Base-by-base conservation (phyloP, 805 yeast species). In the Wickerhamiella nectarea region DNA sequence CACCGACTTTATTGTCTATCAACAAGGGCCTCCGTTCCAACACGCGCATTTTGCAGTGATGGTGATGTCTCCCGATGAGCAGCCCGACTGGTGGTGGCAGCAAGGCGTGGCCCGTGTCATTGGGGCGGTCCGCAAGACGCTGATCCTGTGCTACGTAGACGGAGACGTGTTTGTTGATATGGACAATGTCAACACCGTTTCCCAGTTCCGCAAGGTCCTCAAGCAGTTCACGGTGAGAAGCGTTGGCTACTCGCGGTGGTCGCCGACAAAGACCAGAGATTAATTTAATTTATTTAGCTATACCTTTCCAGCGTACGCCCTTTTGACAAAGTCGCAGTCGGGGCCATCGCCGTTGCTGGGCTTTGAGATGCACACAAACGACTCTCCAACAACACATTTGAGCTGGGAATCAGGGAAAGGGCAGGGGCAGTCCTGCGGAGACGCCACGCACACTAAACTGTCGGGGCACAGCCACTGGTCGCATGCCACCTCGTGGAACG, bases 21-120 rank as follows among this genome's bases (percentile, higher is more conserved):
- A 79, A 43, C 68, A 89, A 46, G 99, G 99, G 0, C 98, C 97
- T 7, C 96, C 96, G 1, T 85, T 87, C 58, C 76, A 80, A 41
- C 99, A 91, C 58, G 96, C 98, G 0, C 94, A 86, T 57, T 83
- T 75, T 59, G 83, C 89, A 6, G 64, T 84, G 3, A 56, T 72
- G 37, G 64, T 81, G 5, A 46, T 75, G 21, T n/a, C 15, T 14
- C 15, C 35, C 9, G 52, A 52, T 10, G 65, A 57, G 7, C 43
- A 61, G 0, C 61, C 56, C 28, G 68, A 60, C 46, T 76, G 74
- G 71, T 69, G 67, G 56, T 80, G 87, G 75, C 67, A 74, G 42
- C 75, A 84, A 3, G 70, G 85, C 2, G 59, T 76, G 20, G 76
- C 80, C 37, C 72, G 99, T 46, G 95, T 91, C 1, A 74, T 84